Base-by-base conservation (phyloP, 257 asterid genomes). In the Fraxinus cuspidata region DNA sequence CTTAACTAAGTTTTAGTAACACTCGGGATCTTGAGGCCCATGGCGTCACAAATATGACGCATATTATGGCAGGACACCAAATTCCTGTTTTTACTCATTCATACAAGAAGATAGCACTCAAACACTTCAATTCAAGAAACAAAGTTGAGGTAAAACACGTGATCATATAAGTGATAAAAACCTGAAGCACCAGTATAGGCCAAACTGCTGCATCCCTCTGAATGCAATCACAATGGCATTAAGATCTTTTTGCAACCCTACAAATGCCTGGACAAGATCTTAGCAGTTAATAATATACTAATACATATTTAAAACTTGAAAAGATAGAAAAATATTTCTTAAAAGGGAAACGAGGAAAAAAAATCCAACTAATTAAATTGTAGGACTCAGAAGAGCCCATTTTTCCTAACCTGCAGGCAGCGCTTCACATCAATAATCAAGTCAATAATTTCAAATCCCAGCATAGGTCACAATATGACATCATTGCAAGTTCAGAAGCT, bases 361-460 rank as follows among this genome's bases (percentile, higher is more conserved):
- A 44, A 44, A 42, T 73, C 66, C 29, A 70, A 37, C 32, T 31
- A 31, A 49, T 0, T 31, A 16, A 49, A 73, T 56, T 42, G 23
- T 18, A 74, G 56, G 78, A 25, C 51, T 27, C 69, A 44, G 25
- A 44, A 74, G 53, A 63, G 68, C 29, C 74, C 31, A 15, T 70
- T 42, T 63, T 72, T 78, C 74, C 74, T 70, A 72, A 96, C 99
- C 98, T 92, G 99, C 67, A 96, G 90, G 83, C 99, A 96, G 79
- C 79, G 80, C 81, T 86, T 87, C 69, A 96, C 96, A 63, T 96
- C 99, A 74, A 96, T 96, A 81, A 96, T 85, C 80, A 96, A 84
- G 84, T 90, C 98, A 63, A 92, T 85, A 72, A 96, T 85, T 86
- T 96, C 97, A 87, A 96, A 96, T 35, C 92, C 99, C 99, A 93